Base-by-base conservation (phyloP, 179 eudicot genomes). In the Actinidia arguta region DNA sequence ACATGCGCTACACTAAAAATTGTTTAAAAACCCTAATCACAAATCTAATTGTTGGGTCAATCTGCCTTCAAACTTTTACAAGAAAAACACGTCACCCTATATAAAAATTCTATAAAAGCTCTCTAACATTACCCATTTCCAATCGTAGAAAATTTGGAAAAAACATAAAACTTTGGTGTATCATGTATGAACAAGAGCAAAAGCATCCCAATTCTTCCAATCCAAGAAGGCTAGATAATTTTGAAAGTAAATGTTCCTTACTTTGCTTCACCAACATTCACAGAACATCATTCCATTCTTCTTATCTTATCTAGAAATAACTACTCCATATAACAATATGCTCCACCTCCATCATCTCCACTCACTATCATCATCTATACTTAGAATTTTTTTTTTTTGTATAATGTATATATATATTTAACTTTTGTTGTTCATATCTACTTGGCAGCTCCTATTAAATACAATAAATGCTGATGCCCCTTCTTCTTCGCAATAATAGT, bases 191-290 rank as follows among this genome's bases (percentile, higher is more conserved):
- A n/a, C n/a, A n/a, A n/a, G n/a, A n/a, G n/a, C n/a, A n/a, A 8
- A 58, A 58, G 46, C 25, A 24, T 50, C 13, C 25, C 20, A 11
- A 24, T 25, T 31, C 59, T 59, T 20, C 18, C 6, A 4, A 5
- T 11, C 17, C 1, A 73, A 52, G 8, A 4, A 13, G 11, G 6
- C 17, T n/a, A n/a, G 22, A 25, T 14, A 73, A 25, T 13, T n/a
- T 50, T 36, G 22, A 44, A 76, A 59, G 80, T 22, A 77, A 77
- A 77, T 77, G 70, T 77, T 46, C 80, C 46, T 44, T 77, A 4
- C 80, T 59, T 77, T 77, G 70, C 80, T 77, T 77, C 70, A 22
- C 22, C 80, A 44, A n/a, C 42, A 44, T 61, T 77, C 80, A 44
- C 5, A 44, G 55, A 22, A 59, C 55, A 39, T 76, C 20, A 76